Evolutionary conservation across 257 asterid species (phyloP), one percentile per base, ranked within the genome.

Genomic region (Oldenlandia corymbosa): DNA sequence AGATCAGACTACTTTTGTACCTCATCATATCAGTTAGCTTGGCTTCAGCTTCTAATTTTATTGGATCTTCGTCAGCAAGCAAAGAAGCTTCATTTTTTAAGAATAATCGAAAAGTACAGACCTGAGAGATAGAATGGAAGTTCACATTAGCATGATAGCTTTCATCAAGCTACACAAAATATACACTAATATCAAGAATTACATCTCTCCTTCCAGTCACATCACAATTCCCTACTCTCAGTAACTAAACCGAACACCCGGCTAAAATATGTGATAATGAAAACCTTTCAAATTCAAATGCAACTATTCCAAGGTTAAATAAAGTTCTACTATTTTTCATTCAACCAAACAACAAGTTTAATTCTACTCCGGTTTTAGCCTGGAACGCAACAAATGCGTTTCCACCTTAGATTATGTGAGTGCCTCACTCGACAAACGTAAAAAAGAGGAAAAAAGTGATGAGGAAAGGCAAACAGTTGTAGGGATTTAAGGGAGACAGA

Each of bases 1-100:
- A 43, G 32, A 23, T 21, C 48, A 13, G 24, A 47, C 57, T 41
- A 26, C 21, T 12, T 30, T 10, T 12, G 66, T 65, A 85, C 97
- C 89, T 85, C 75, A 92, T 73, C 67, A 89, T 96, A 83, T 83
- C 85, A 64, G 65, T 57, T 52, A 92, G 95, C 83, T 78, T 85
- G 71, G 91, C 72, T 81, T 87, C 99, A 62, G 99, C 99, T 83
- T 80, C 85, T 70, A 87, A 65, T 80, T 92, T 92, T 70, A 85
- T 20, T 1, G 95, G 99, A 80, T 89, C 99, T 66, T 69, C 78
- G 64, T 89, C 89, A 77, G 73, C 96, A 75, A 89, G 95, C 85
- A 89, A 83, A 54, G 88, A 83, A 60, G 97, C 74, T 0, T 97
- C 99, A 74, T 89, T 89, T 43, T 92, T 89, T 71, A 89, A 85